Evolutionary conservation across 1,139 yeast genomes (phyloP), one percentile per base, ranked within the genome.

Genomic region (Magnusiomyces clavatus): DNA sequence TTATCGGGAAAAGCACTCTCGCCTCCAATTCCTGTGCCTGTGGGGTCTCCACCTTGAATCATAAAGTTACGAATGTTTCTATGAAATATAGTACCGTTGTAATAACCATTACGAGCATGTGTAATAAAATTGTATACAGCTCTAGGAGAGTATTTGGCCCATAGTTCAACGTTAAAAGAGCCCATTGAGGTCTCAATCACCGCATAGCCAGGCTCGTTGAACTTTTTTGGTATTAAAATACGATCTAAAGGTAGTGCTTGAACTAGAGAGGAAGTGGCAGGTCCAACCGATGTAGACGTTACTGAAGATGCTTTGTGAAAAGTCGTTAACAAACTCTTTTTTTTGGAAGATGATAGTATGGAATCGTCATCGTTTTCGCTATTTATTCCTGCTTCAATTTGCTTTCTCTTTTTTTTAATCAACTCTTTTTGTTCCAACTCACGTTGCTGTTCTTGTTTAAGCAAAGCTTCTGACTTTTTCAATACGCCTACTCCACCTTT

Each of bases 21-120:
- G 35, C 78, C 75, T 3, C 80, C 76, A 2, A 73, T 62, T 1
- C 78, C 80, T 35, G 74, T 69, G 1, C 80, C 80, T 13, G 69
- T 61, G 1, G 78, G 78, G 57, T 76, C 80, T 1, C 81, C 81
- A 2, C 78, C 76, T 60, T 77, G 81, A 43, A 76, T 68, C 80
- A 77, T 76, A 55, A 77, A 76, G 46, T 69, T 68, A 52, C 73
- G 70, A 43, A 77, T 72, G 42, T 75, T 76, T 17, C 80, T 61
- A 56, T 77, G 80, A 57, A 77, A 77, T 1, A 64, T 60, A 13
- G 70, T 60, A n/a, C 72, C 71, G 48, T 74, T 63, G 60, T 74
- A 76, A 56, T 72, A 73, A 2, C 69, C 69, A 20, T 60, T 57
- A 45, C 67, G 58, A 41, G 77, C 73, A 17, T 76, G 62, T 49